phyloP scores from a whole-genome alignment of 306 rosid genomes.

The Mimosa bimucronata region DNA sequence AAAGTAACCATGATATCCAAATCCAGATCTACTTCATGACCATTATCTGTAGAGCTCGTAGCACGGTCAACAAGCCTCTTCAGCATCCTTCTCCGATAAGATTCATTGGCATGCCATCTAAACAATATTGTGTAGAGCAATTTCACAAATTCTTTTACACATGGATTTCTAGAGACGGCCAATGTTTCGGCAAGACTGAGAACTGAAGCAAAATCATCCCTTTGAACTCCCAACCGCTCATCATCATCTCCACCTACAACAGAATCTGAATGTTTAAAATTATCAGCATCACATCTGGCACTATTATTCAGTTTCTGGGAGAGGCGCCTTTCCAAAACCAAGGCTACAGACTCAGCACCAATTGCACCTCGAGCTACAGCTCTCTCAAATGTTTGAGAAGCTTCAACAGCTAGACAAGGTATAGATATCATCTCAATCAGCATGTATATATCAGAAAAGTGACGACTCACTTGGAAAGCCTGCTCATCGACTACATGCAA shows the following conservation, averaged over 20 bases:
- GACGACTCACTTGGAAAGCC: slow-evolving; percentile 56
- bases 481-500: slow-evolving; percentile 74
- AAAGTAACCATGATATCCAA: slow-evolving; percentile 80
- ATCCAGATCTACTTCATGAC: slow-evolving; percentile 75
- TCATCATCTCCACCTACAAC: slow-evolving; percentile 61
- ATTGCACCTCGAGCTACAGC: slow-evolving; percentile 93
- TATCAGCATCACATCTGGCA: slow-evolving; percentile 58
- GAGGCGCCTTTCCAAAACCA: slow-evolving; percentile 89
- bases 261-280: slow-evolving; percentile 62
- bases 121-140: slow-evolving; percentile 79
- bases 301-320: slow-evolving; percentile 66
- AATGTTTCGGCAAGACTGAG: slow-evolving; percentile 96
- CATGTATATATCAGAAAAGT: slow-evolving; percentile 86
- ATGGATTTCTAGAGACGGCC: slow-evolving; percentile 80
- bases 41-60: slow-evolving; percentile 66
- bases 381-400: slow-evolving; percentile 95
- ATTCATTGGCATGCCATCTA: slow-evolving; percentile 89
- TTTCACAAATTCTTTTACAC: slow-evolving; percentile 86
- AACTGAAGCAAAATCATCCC: slow-evolving; percentile 83
- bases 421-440: slow-evolving; percentile 92
- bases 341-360: slow-evolving; percentile 80
- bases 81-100: slow-evolving; percentile 78
- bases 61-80: slow-evolving; percentile 91
- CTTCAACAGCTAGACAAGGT: slow-evolving; percentile 94
- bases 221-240: slow-evolving; percentile 76